These are phyloP conservation scores for Pseudogymnoascus sp. DNA, from an alignment of 2,329 filamentous ascomycete species.

Conservation along the genomic window DNA sequence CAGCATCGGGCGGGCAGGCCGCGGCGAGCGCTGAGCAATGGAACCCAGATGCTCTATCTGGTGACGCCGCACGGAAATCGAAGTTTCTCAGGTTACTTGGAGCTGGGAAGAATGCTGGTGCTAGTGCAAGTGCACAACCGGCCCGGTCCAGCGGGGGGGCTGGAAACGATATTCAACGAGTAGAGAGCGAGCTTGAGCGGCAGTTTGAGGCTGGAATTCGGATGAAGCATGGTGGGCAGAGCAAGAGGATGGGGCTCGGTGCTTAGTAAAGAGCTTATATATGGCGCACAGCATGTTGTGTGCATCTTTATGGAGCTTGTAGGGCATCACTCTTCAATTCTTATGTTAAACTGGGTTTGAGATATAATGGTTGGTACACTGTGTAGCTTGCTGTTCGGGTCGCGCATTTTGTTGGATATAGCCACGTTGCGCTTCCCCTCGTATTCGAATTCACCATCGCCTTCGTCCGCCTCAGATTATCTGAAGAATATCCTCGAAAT, in stretches of 20 bases:
- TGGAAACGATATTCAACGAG: slow-evolving; percentile 18
- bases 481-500: slow-evolving; percentile 28
- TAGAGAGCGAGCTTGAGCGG: slow-evolving; percentile 29
- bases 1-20: not conserved
- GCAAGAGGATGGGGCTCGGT: slow-evolving; percentile 30
- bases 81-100: slow-evolving; percentile 30
- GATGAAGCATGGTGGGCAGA: slow-evolving; percentile 29
- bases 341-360: not conserved
- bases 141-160: not conserved
- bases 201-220: slow-evolving; percentile 31
- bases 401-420: slow-evolving; percentile 6
- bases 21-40: slow-evolving; percentile 18
- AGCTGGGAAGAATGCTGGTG: slow-evolving; percentile 19
- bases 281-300: not conserved
- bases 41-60: slow-evolving; percentile 25
- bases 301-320: not conserved
- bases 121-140: slow-evolving; percentile 10
- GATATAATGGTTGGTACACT: slow-evolving; percentile 3
- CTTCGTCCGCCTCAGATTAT: slow-evolving; percentile 13
- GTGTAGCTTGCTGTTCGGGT: not conserved
- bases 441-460: not conserved
- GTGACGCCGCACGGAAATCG: slow-evolving; percentile 25
- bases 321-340: not conserved
- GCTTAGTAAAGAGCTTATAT: slow-evolving; percentile 18
- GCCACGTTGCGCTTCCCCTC: slow-evolving; percentile 6